Evolutionary conservation across 768 basidiomycete species (phyloP), one percentile per base, ranked within the genome.

Genomic region (Asterophora parasitica): DNA sequence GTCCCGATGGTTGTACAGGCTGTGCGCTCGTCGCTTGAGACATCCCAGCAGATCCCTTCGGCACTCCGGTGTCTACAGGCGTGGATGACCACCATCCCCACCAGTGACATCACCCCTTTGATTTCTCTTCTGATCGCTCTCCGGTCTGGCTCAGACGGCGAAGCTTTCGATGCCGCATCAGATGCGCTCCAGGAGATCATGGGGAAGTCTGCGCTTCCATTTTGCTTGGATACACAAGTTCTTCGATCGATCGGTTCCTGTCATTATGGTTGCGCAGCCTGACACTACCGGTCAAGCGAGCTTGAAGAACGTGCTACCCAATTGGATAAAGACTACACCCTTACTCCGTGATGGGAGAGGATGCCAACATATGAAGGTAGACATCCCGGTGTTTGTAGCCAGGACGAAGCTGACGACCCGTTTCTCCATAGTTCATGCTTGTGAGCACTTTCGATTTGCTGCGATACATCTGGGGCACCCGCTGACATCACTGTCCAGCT

Each of bases 281-380:
- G 79, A 78, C 48, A 64, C 64, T 35, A 68, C 68, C 41, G 85
- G 86, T 15, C 61, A 75, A 44, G 72, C 82, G 3, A 69, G 73
- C 30, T 74, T 88, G 46, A 80, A 83, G 61, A 76, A 82, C 44
- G 69, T 82, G 17, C 71, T 86, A 13, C 83, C 84, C 3, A 80
- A 86, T 50, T 89, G 88, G 86, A 75, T 87, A 37, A 78, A 74
- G 63, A 78, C 83, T 4, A 82, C 81, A 3, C 87, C 88, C 4
- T 71, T 70, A 43, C 61, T 90, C 38, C 73, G 77, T 50, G 69
- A 65, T 48, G 80, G 84, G 15, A 66, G 70, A 56, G 86, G 85
- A 7, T 86, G 82, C 61, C 82, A 84, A 75, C 87, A 88, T 62
- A 87, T 86, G 80, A 90, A 89, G 74, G 86, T 85, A 30, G 15